Base-by-base conservation (phyloP, 176 grass and related monocot genomes). In the Ananas comosus region DNA sequence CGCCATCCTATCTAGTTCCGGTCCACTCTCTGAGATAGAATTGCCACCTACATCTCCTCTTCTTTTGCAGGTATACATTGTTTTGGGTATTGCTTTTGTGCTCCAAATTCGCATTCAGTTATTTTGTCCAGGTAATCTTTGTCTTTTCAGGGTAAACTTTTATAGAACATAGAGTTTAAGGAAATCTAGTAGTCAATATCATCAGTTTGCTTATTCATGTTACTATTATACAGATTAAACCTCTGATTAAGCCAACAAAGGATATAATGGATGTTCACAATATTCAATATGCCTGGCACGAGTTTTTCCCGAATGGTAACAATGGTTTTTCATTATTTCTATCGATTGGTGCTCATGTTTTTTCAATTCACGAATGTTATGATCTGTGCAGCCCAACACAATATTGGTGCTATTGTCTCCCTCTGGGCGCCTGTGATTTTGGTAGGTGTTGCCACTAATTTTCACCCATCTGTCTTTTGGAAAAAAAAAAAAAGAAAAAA, bases 301-400 rank as follows among this genome's bases (percentile, higher is more conserved):
- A 96, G 67, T 96, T 96, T 63, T 96, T 92, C 66, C 89, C 93
- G 50, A 90, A 96, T 74, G 86, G 93, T 96, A 92, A 66, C 80
- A 24, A 48, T 49, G 13, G 50, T 23, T 14, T 25, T 28, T 28
- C 47, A 54, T 12, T 27, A 6, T 18, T 50, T 61, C 8, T 19
- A 61, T 61, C 2, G 10, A n/a, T 61, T 61, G 7, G 21, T 18
- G 17, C 56, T 61, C 21, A 61, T 61, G n/a, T 61, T 61, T 61
- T 8, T n/a, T 61, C 9, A 2, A 61, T 61, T 18, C 16, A 61
- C 21, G 4, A 10, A 47, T 79, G 9, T 47, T 79, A 22, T 71
- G 63, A 64, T 81, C 13, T 59, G 48, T 83, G 77, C 79, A 96
- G 93, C 89, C 70, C 80, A 67, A 49, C 82, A 89, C 58, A 96